Percentiles rank a stretch among this genome's conserved stretches.
Conservation (phyloP, 2,329 filamentous ascomycete genomes). For the Fusarium sp. region DNA sequence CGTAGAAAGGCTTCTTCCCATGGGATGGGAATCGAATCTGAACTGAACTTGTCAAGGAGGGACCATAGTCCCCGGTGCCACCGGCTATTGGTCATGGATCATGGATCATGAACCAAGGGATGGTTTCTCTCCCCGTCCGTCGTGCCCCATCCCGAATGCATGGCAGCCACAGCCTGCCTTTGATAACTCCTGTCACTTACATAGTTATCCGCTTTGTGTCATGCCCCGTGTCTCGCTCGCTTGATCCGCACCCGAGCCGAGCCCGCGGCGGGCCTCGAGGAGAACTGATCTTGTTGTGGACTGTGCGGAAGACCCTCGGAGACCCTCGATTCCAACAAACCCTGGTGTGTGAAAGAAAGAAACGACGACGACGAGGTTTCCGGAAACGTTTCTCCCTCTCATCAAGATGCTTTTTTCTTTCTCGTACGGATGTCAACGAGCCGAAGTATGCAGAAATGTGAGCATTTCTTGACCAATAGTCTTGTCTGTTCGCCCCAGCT, state of each 20-base stretch:
- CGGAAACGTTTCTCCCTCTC: slow-evolving; percentile 18
- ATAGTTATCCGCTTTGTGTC: slow-evolving; percentile 25
- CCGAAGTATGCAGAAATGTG: slow-evolving; percentile 14
- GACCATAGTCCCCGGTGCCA: not conserved
- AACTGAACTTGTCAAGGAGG: not conserved
- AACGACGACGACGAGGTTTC: not conserved
- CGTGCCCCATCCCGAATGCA: slow-evolving; percentile 22
- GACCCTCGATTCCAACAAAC: not conserved
- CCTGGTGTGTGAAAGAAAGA: not conserved
- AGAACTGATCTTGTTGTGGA: slow-evolving; percentile 4
- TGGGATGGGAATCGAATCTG: slow-evolving; percentile 11
- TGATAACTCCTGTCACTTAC: slow-evolving; percentile 22
- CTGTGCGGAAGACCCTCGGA: not conserved
- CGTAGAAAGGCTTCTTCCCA: not conserved
- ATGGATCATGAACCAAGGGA: slow-evolving; percentile 5
- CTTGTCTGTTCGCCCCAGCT: slow-evolving; percentile 6
- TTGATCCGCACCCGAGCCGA: slow-evolving; percentile 34
- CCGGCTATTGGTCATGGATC: not conserved
- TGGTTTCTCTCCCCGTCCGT: slow-evolving; percentile 11
- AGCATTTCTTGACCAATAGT: slow-evolving; percentile 16
- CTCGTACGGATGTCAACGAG: not conserved
- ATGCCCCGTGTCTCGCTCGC: slow-evolving; percentile 33
- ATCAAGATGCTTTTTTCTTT: slow-evolving; percentile 13
- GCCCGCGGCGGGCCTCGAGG: slow-evolving; percentile 18
- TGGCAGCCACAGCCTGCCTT: slow-evolving; percentile 23